Base-by-base conservation (phyloP, 208 protist species). In the Sergeia podlipaevii region DNA sequence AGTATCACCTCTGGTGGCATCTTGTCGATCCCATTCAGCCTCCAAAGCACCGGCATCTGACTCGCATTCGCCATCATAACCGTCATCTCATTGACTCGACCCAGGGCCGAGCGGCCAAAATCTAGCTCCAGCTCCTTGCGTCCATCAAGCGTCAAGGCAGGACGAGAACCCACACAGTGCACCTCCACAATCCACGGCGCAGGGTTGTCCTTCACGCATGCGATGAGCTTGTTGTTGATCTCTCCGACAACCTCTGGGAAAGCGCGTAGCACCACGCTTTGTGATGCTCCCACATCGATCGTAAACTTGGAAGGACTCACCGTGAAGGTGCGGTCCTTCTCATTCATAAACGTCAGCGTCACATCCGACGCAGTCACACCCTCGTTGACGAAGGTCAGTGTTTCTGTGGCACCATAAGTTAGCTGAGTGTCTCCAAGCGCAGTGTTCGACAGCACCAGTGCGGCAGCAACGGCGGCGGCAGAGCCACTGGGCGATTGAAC, bases 121-220 rank as follows among this genome's bases (percentile, higher is more conserved):
- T 97, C 89, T 15, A 90, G 60, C 47, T 80, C 49, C 4, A 52
- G 52, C 34, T 81, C 84, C 67, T 88, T 93, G 66, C 65, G 59
- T 39, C 65, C 93, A 68, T 91, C 65, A 18, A 91, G 51, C n/a
- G 74, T 77, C 18, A 97, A 56, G 3, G 69, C 70, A 17, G 96
- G 96, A 3, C 74, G 71, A 4, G 78, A 76, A 32, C 96, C 96
- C 18, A 81, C 79, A 66, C 85, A 96, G 8, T 37, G 64, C 37
- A 98, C 61, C 33, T 86, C 60, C 52, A 96, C 87, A 43, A 55
- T 63, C 74, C 91, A 93, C 36, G 94, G 93, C 43, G 76, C 65
- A 18, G 96, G 95, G 60, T 97, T 98, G 64, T 97, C 85, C 60
- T 82, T 85, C 41, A 98, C 76, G 34, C 68, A 80, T 21, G 85